Conservation (phyloP, 2,329 filamentous ascomycete species). For the Penicillium sp. region DNA sequence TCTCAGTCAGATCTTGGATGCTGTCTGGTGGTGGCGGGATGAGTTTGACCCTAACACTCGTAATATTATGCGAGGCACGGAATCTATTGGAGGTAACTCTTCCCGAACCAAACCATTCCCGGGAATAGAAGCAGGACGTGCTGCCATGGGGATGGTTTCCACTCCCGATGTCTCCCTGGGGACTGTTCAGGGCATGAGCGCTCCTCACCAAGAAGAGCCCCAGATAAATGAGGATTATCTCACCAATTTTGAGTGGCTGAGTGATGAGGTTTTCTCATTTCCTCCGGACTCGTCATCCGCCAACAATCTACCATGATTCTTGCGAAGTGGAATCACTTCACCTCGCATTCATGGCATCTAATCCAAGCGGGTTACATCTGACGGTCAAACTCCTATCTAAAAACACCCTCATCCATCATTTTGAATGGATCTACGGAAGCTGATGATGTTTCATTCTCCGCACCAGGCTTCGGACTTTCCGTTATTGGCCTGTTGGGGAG, state of each 20-base stretch:
- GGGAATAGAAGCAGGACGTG: conserved; percentile 9
- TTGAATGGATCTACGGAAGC: neutral
- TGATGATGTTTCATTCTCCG: neutral
- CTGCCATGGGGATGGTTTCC: conserved; percentile 5
- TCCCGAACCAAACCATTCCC: conserved; percentile 3
- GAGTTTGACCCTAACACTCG: conserved; percentile 37
- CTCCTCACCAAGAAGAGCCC: conserved; percentile 21
- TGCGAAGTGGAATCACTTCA: neutral
- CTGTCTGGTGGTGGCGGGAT: conserved; percentile 47
- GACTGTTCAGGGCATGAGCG: neutral
- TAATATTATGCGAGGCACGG: conserved; percentile 11
- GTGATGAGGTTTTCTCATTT: conserved; percentile 33
- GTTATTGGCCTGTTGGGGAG: neutral
- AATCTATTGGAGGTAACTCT: conserved; percentile 18
- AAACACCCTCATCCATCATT: neutral
- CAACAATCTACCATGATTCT: conserved; percentile 17
- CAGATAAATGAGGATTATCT: conserved; percentile 41
- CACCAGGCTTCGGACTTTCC: neutral
- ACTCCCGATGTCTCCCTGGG: conserved; percentile 7
- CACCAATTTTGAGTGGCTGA: conserved; percentile 42
- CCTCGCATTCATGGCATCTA: neutral
- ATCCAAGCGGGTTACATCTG: neutral
- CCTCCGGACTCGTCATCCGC: conserved; percentile 21
- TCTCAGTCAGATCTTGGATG: conserved; percentile 40
- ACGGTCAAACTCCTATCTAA: no score